A percentile compares a stretch with the other conserved stretches of the same genome.
Evolutionary conservation across 306 rosid genomes (phyloP).

Genomic region (Begonia masoniana): DNA sequence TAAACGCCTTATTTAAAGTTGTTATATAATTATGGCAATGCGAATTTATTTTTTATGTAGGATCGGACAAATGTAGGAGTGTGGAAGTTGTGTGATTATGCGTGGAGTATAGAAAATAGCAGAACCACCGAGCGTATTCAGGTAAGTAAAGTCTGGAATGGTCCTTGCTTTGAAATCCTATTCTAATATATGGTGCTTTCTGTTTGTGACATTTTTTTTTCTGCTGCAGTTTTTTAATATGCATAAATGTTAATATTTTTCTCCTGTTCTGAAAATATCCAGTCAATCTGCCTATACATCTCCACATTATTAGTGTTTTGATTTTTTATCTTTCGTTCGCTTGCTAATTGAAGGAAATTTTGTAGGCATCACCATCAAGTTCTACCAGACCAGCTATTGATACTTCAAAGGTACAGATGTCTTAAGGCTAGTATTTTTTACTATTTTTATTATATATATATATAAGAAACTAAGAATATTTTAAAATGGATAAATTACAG

Average conservation of each 20-base stretch:
- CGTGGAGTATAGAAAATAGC: conserved; percentile 33
- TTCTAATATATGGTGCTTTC: not conserved
- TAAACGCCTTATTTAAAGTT: not conserved
- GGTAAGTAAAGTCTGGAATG: conserved; percentile 25
- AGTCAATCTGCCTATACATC: not conserved
- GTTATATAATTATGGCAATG: conserved; percentile 12
- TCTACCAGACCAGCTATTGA: not conserved
- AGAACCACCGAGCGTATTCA: conserved; percentile 32
- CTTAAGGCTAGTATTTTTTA: too few species aligned
- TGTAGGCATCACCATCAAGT: not conserved
- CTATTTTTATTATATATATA: too few species aligned
- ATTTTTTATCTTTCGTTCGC: not conserved
- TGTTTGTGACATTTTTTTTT: not conserved
- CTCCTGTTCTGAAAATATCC: not conserved
- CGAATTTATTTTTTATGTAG: conserved; percentile 29
- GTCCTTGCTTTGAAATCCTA: not conserved
- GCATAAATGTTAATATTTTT: not conserved
- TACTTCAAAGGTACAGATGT: not conserved
- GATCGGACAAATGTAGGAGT: conserved; percentile 43
- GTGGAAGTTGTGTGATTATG: conserved; percentile 30
- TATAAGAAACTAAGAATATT: too few species aligned
- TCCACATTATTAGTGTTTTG: not conserved
- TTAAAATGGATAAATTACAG: too few species aligned
- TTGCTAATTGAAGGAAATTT: not conserved
- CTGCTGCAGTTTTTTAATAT: not conserved